Conservation (phyloP, 2,329 filamentous ascomycete genomes). For the Taxawa tesnikishii region DNA sequence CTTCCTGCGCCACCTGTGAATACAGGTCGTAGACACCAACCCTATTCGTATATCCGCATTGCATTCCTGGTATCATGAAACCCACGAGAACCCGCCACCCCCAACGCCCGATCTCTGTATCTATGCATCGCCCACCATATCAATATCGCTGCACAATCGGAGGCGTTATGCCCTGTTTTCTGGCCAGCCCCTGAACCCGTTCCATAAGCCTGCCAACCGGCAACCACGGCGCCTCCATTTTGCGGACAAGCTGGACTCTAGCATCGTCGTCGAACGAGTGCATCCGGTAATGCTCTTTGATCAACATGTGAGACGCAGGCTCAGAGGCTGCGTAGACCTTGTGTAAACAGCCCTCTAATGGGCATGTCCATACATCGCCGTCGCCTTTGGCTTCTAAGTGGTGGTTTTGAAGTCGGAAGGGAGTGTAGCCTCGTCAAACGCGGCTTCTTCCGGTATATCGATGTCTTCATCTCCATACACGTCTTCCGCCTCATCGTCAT, state of each 20-base stretch:
- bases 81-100: conserved; percentile 1
- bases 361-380: conserved; percentile 52
- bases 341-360: conserved; percentile 50
- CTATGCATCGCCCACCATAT: conserved; percentile 1
- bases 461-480: conserved; percentile 22
- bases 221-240: conserved; percentile 38
- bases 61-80: conserved; percentile 5
- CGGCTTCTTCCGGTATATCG: conserved; percentile 15
- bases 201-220: conserved; percentile 33
- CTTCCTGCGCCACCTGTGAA: too few relatives aligned
- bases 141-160: conserved; percentile 8
- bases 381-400: conserved; percentile 1
- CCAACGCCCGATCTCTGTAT: background rate
- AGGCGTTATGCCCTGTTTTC: conserved; percentile 7
- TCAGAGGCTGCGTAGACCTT: conserved; percentile 51
- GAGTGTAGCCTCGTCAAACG: conserved; percentile 1
- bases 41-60: background rate
- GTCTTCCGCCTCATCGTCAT: too few relatives aligned
- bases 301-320: conserved; percentile 41
- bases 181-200: conserved; percentile 30
- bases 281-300: conserved; percentile 47
- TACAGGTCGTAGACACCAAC: too few relatives aligned
- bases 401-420: conserved; percentile 2
- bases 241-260: conserved; percentile 39
- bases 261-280: conserved; percentile 46